Evolutionary conservation across 2,329 filamentous ascomycete genomes (phyloP).

Genomic region (Xylaria sp.): DNA sequence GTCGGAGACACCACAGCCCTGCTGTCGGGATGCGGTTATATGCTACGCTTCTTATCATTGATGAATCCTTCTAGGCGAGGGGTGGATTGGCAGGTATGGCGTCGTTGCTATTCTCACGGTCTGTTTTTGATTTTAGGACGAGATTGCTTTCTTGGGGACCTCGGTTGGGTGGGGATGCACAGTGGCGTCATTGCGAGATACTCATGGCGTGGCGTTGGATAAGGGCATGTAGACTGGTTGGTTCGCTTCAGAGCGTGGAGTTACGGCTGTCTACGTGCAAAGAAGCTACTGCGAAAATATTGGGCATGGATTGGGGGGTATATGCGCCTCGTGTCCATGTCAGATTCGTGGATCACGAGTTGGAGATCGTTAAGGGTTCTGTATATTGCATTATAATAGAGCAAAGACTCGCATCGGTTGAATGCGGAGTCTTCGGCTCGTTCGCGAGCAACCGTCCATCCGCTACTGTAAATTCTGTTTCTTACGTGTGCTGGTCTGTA

Average conservation of each 20-base stretch:
- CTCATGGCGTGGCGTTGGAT: not conserved
- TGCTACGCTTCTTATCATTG: no score
- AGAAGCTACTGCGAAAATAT: no score
- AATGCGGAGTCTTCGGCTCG: not conserved
- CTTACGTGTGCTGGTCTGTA: no score
- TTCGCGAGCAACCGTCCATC: not conserved
- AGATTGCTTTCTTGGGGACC: not conserved
- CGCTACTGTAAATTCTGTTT: not conserved
- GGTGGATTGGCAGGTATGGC: no score
- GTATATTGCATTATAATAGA: constrained; percentile 11
- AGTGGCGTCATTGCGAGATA: not conserved
- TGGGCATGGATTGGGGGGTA: no score
- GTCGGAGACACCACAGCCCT: not conserved
- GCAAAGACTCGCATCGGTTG: not conserved
- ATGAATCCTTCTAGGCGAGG: no score
- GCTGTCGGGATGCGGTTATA: no score
- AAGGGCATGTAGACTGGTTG: constrained; percentile 11
- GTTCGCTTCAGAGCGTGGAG: constrained; percentile 22
- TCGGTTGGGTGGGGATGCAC: not conserved
- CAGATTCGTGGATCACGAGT: no score
- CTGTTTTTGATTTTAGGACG: not conserved
- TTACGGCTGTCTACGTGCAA: constrained; percentile 2
- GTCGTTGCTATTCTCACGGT: no score
- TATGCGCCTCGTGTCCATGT: no score
- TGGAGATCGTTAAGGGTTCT: not conserved